These are phyloP conservation scores for Lichtheimia ramosa DNA, from an alignment of 371 early-diverging fungal species.

Conservation along the genomic window DNA sequence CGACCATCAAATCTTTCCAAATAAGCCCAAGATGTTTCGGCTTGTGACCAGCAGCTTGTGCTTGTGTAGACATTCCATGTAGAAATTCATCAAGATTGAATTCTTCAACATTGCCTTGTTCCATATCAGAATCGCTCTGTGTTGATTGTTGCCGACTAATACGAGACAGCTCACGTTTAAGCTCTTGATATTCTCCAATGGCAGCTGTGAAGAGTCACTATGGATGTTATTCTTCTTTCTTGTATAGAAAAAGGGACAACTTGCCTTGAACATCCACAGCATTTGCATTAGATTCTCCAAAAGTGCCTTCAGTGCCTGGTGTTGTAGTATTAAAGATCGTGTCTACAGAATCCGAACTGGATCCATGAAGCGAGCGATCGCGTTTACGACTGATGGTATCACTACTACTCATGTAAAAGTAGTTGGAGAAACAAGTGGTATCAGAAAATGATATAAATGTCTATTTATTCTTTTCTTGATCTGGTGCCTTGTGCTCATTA, in stretches of 20 bases:
- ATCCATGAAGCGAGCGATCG: too few relatives aligned
- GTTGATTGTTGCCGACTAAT: slow-evolving; percentile 4
- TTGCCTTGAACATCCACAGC: slow-evolving; percentile 16
- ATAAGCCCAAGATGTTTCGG: slow-evolving; percentile 44
- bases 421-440: too few relatives aligned
- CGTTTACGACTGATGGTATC: too few relatives aligned
- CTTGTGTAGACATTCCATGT: slow-evolving; percentile 20
- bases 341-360: too few relatives aligned
- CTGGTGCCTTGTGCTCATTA: too few relatives aligned
- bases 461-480: too few relatives aligned
- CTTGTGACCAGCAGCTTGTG: slow-evolving; percentile 21
- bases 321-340: too few relatives aligned
- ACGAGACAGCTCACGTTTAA: slow-evolving; percentile 18
- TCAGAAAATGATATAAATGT: too few relatives aligned
- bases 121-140: slow-evolving; percentile 9
- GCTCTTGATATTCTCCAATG: slow-evolving; percentile 14
- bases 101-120: slow-evolving; percentile 33
- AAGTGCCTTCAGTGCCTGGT: slow-evolving; percentile 5
- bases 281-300: slow-evolving; percentile 17
- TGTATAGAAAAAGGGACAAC: neutral
- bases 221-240: too few relatives aligned
- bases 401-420: too few relatives aligned
- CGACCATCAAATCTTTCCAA: slow-evolving; percentile 46
- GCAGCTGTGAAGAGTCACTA: slow-evolving; percentile 10
- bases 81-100: slow-evolving; percentile 37